These are phyloP conservation scores for Pelargonium australe DNA, from an alignment of 441 rosid species.

Conservation along the genomic window DNA sequence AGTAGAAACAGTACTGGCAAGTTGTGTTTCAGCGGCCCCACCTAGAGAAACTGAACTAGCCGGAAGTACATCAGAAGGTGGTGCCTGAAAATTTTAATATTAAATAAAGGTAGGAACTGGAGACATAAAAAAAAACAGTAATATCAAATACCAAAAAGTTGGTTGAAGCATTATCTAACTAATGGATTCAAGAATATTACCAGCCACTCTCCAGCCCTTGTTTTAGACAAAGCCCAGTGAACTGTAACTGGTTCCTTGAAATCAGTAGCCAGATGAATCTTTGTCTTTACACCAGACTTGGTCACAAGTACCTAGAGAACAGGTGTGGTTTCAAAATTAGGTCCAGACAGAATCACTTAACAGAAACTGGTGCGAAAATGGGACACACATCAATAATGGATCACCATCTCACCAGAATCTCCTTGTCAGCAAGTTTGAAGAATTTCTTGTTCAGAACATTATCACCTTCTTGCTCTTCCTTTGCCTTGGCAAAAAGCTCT, in stretches of 20 bases:
- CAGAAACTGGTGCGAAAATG: neutral
- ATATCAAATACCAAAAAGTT: conserved; percentile 19
- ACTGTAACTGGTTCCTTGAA: conserved; percentile 59
- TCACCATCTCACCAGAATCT: conserved; percentile 63
- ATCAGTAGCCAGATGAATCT: conserved; percentile 68
- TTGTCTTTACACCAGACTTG: conserved; percentile 54
- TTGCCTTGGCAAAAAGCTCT: conserved; percentile 52
- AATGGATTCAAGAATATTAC: conserved; percentile 42
- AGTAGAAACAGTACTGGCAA: conserved; percentile 32
- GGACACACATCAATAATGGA: conserved; percentile 11
- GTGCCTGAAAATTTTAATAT: conserved; percentile 57
- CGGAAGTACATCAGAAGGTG: conserved; percentile 61
- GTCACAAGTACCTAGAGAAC: conserved; percentile 62
- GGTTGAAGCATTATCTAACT: conserved; percentile 11
- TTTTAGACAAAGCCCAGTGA: conserved; percentile 94
- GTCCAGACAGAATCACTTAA: neutral
- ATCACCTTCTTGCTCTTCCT: conserved; percentile 46
- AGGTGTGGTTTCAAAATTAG: conserved; percentile 18
- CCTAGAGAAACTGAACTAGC: conserved; percentile 57
- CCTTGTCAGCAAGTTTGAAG: conserved; percentile 60
- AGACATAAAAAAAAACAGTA: conserved; percentile 9
- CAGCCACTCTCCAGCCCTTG: conserved; percentile 77
- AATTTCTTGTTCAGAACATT: conserved; percentile 51
- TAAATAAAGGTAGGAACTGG: conserved; percentile 17
- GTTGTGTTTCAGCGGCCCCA: conserved; percentile 62